Conservation (phyloP, 306 rosid genomes). For the Pyrus betulifolia region DNA sequence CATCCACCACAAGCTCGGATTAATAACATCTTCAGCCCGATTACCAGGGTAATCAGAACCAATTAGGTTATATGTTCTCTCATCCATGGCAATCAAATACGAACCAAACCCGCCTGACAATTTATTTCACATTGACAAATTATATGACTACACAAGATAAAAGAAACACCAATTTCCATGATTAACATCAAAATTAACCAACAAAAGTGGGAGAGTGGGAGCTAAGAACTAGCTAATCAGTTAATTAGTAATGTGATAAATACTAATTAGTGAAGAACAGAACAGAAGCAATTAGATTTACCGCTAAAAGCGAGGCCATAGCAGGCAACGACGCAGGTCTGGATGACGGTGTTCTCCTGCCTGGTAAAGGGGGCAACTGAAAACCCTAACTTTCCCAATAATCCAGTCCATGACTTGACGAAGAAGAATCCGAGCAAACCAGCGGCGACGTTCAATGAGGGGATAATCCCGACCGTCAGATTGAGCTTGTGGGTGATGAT, state of each 20-base stretch:
- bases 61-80: slow-evolving; percentile 64
- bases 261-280: neutral
- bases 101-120: slow-evolving; percentile 86
- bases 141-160: neutral
- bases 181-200: neutral
- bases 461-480: slow-evolving; percentile 79
- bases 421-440: slow-evolving; percentile 82
- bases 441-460: slow-evolving; percentile 82
- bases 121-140: neutral
- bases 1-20: slow-evolving; percentile 92
- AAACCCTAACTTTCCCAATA: slow-evolving; percentile 50
- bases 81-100: slow-evolving; percentile 80
- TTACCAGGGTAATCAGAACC: slow-evolving; percentile 93
- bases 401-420: slow-evolving; percentile 70
- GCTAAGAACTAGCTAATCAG: neutral
- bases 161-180: neutral
- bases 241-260: no score
- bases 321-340: slow-evolving; percentile 97
- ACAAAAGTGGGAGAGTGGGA: neutral
- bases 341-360: slow-evolving; percentile 95
- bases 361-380: slow-evolving; percentile 55
- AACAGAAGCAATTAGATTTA: slow-evolving; percentile 13
- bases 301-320: slow-evolving; percentile 93
- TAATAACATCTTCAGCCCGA: slow-evolving; percentile 76
- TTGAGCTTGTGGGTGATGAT: slow-evolving; percentile 85